Base-by-base conservation (phyloP, 2,329 filamentous ascomycete species). In the Cytospora mali region DNA sequence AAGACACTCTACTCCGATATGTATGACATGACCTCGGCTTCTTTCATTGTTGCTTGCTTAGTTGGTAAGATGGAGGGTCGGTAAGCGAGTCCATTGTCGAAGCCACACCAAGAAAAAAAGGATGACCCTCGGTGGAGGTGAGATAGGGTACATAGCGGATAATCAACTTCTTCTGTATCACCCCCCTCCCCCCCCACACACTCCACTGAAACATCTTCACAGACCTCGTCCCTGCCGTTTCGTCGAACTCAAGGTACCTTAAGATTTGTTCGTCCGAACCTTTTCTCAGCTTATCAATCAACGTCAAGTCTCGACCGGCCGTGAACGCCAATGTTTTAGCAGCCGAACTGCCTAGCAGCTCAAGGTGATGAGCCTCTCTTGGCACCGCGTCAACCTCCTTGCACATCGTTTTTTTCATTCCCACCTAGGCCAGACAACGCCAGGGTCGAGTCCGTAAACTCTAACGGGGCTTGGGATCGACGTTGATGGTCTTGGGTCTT, bases 301-400 rank as follows among this genome's bases (percentile, higher is more conserved):
- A 59, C 39, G 50, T 39, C 35, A 21, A 54, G 31, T 18, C 31
- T 52, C 50, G 53, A 49, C 58, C 58, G 48, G 50, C 33, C 18
- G 7, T 23, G n/a, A 23, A 11, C 42, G 58, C 58, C 50, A 60
- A 35, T 48, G 58, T 60, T 60, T 54, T 60, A 54, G 58, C 50
- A 54, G 35, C 58, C 50, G 50, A 60, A 54, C 39, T 53, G 35
- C 29, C 57, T 48, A 50, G 57, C 16, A 35, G 33, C 3, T 14
- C 2, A 35, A 46, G 49, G 54, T 35, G 33, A 46, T 35, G 39
- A 48, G 57, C 57, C 57, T 33, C 39, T 14, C 58, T 60, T 60
- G 58, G 58, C 58, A 50, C 58, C 58, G 58, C 58, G 58, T 49
- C 50, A 60, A n/a, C 28, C 27, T 4, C 57, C 23, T 60, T 27